Conservation (phyloP, 1,139 yeast species). For the Lodderomyces beijingensis region DNA sequence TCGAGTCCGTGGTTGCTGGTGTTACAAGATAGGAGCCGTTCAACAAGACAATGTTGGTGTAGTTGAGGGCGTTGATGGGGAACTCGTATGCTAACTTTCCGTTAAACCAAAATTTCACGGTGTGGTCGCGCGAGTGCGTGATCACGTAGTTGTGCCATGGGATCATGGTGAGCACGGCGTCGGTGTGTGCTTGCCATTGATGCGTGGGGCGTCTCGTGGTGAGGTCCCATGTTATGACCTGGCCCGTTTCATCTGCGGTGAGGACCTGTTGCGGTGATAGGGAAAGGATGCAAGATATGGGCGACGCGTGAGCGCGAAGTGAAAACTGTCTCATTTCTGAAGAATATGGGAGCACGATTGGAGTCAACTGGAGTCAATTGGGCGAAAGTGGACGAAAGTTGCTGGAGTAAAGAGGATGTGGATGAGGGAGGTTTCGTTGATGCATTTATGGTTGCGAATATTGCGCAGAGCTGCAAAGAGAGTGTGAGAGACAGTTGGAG, state of each 20-base stretch:
- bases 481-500: too few relatives aligned
- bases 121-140: conserved; percentile 55
- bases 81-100: conserved; percentile 9
- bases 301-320: conserved; percentile 9
- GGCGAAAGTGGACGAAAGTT: conserved; percentile 3
- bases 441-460: too few relatives aligned
- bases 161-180: conserved; percentile 38
- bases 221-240: conserved; percentile 50
- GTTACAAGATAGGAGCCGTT: conserved; percentile 32
- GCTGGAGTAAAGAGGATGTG: too few relatives aligned
- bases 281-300: conserved; percentile 8
- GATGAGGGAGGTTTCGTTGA: too few relatives aligned
- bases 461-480: too few relatives aligned
- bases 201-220: conserved; percentile 36
- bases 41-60: conserved; percentile 43
- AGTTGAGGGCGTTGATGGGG: conserved; percentile 56
- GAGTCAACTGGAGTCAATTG: not conserved
- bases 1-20: conserved; percentile 52
- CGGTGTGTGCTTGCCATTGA: conserved; percentile 50
- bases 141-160: conserved; percentile 35
- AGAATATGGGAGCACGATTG: too few relatives aligned
- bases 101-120: conserved; percentile 44
- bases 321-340: conserved; percentile 10
- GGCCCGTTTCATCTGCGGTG: conserved; percentile 25
- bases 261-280: not conserved